Evolutionary conservation across 306 rosid genomes (phyloP), one percentile per base, ranked within the genome.

Genomic region (Oxytropis ochrocephala): DNA sequence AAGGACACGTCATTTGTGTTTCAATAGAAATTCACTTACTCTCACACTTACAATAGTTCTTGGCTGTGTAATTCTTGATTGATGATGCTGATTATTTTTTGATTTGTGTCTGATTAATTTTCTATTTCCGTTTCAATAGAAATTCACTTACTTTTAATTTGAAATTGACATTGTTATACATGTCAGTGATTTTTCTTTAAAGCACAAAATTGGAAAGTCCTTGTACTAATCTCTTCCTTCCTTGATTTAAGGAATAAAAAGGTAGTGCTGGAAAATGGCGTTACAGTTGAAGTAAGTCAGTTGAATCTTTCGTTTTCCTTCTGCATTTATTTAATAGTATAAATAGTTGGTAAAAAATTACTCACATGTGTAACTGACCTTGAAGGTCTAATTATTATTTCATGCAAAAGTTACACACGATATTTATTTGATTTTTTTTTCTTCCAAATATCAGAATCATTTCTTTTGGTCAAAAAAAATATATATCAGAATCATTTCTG

Each of bases 261-360:
- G 73, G 97, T 83, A 1, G 77, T 82, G 53, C 84, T 90, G 85
- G 81, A 86, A 75, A 88, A 84, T 49, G 98, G 96, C 82, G 65
- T 81, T 70, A 75, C 79, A 13, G 41, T 93, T 51, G 95, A 93
- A 83, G 98, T 90, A 84, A 86, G 97, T 77, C 77, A 21, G 36
- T 42, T 71, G 24, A 13, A 29, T 49, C 7, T 77, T 70, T 73
- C 10, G 46, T 73, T 62, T 70, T 11, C 33, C 62, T 66, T 46
- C 12, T 14, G 17, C 17, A 16, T 39, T 73, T 54, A 58, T 48
- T 24, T 55, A 71, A 32, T 70, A 44, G 46, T 18, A 32, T 60
- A 74, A 21, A 18, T 47, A 59, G 19, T 52, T 41, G 48, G 55
- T 13, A 19, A 41, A 53, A 54, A 50, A 5, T 39, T 63, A 36